Percentiles rank a stretch among this genome's conserved stretches.
Conservation (phyloP, 768 basidiomycete species). For the Pisolithus microcarpus region DNA sequence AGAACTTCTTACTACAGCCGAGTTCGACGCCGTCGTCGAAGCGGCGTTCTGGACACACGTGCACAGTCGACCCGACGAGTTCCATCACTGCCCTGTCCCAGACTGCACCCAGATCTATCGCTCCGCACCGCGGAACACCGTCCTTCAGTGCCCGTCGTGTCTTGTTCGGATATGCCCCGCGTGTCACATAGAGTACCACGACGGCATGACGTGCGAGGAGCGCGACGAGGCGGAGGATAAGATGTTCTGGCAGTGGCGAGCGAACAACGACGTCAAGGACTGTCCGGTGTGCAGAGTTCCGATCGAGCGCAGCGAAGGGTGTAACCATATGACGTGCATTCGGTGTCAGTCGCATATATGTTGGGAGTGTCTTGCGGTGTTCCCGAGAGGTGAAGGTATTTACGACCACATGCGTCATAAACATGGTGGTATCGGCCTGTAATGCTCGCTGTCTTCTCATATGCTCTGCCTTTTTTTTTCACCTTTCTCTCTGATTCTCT, state of each 20-base stretch:
- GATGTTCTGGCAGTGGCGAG: conserved; percentile 60
- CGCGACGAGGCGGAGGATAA: conserved; percentile 43
- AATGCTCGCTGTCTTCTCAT: not conserved
- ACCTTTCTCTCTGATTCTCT: not conserved
- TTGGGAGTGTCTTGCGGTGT: conserved; percentile 72
- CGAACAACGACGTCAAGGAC: conserved; percentile 56
- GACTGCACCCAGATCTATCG: conserved; percentile 75
- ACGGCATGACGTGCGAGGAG: conserved; percentile 59
- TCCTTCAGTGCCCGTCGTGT: conserved; percentile 67
- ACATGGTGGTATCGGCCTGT: conserved; percentile 59
- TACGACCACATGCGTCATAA: conserved; percentile 66
- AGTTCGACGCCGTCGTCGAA: conserved; percentile 50
- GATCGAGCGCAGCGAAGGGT: conserved; percentile 70
- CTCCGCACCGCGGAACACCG: conserved; percentile 37
- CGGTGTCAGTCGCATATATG: conserved; percentile 73
- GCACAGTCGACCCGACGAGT: conserved; percentile 51
- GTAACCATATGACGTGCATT: conserved; percentile 78
- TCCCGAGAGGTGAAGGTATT: conserved; percentile 60
- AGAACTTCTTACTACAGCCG: conserved; percentile 39
- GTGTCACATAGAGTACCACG: conserved; percentile 57
- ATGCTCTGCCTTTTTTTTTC: not conserved
- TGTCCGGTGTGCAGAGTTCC: conserved; percentile 67
- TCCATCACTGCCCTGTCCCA: conserved; percentile 71
- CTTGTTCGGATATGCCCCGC: conserved; percentile 59
- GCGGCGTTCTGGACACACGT: conserved; percentile 59